Evolutionary conservation across 495 filamentous ascomycete genomes (phyloP), one percentile per base, ranked within the genome.

Genomic region (Aspergillus nidulans): DNA sequence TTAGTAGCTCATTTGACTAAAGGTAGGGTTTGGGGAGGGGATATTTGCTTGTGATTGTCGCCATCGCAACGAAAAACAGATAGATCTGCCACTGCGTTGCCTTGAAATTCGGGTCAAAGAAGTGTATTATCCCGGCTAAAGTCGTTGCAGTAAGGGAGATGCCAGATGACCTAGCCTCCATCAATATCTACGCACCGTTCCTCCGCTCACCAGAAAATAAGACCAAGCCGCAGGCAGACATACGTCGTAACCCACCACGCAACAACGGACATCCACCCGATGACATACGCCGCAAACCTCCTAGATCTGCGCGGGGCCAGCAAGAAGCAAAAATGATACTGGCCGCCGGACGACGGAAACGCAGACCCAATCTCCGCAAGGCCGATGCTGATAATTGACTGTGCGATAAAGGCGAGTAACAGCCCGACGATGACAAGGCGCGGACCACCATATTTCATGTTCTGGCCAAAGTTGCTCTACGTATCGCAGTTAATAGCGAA

Each of bases 221-320:
- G 36, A 39, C 4, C 3, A 18, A 16, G 13, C n/a, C n/a, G n/a
- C n/a, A 39, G 36, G 4, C 6, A 18, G 40, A 19, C 60, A 44
- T 57, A 67, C 45, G 66, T 67, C 8, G 60, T 53, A 25, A 70
- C 61, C 67, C 67, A 71, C 67, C 69, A 75, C 8, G 59, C 71
- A n/a, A 75, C 24, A 6, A 67, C 60, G 1, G 62, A 65, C 39
- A 74, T 63, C 69, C 71, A 74, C 16, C 69, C 71, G 13, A 65
- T 56, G 18, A 65, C 36, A 28, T 66, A 74, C 3, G 66, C 60
- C 10, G 49, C 56, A 39, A 59, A 68, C 24, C 49, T 30, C 46
- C 53, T 64, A 15, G 59, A 48, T 12, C 58, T 61, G 1, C 26
- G 34, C 0, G 67, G 56, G 1, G 58, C 60, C 15, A 73, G 43